Evolutionary conservation across 139 green algal genomes (phyloP), one percentile per base, ranked within the genome.

Genomic region (Eudorina sp.): DNA sequence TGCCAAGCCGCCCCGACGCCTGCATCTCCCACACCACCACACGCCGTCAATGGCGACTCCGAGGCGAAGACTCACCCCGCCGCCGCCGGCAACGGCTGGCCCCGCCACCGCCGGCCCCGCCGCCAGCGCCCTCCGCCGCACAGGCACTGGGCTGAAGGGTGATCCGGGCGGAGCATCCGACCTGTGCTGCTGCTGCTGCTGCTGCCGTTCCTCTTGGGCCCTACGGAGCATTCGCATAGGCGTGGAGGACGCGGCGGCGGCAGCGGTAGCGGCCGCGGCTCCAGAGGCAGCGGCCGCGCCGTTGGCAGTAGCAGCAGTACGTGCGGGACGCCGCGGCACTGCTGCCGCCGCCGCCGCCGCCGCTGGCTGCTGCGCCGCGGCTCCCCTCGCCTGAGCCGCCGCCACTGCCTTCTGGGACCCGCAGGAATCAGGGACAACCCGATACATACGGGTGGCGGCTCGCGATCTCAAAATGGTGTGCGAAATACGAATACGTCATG

Each of bases 111-210:
- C 31, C 21, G 62, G 3, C 21, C 21, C 62, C 62, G 62, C 31
- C 62, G 6, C 27, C 62, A 84, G 23, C 38, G 23, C 36, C 23
- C 43, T 18, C 40, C 77, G 34, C 5, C 77, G 53, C 23, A 84
- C 25, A 19, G 77, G 77, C 4, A 84, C 38, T 2, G 77, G 77
- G 36, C 77, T 84, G 77, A 72, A 84, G 0, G 77, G 53, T 21
- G 77, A 84, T 36, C 21, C 75, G 3, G 73, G 45, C 45, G 73
- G 31, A 40, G 38, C 51, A 9, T 1, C 36, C 77, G 27, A 31
- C 51, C 36, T 8, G 18, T 8, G 31, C 21, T 21, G 8, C 51
- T 21, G 21, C 36, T 60, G n/a, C 48, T 69, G 75, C 41, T 55
- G 40, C 73, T 43, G 73, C 77, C 72, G 77, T 11, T 72, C 21